These are phyloP conservation scores for Camelina sativa DNA, from an alignment of 345 rosid species.

Conservation along the genomic window DNA sequence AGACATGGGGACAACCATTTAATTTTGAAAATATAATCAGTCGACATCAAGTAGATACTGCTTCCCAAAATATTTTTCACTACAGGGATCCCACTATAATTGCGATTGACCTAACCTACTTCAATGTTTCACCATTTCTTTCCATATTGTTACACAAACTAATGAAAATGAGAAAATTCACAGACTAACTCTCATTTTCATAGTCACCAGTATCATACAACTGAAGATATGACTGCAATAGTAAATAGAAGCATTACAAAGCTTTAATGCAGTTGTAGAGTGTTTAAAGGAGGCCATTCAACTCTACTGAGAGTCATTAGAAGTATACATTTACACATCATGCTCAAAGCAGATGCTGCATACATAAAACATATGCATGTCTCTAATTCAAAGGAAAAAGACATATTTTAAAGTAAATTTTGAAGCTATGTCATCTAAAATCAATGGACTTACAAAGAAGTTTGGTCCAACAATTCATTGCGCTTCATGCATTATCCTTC, in stretches of 20 bases:
- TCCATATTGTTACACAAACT: slow-evolving; percentile 6
- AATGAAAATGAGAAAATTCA: slow-evolving; percentile 13
- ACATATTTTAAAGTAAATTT: slow-evolving; percentile 7
- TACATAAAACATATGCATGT: slow-evolving; percentile 19
- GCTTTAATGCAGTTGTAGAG: slow-evolving; percentile 17
- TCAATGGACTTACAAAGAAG: slow-evolving; percentile 31
- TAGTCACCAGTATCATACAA: slow-evolving; percentile 20
- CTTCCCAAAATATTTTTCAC: neutral
- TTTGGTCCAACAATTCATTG: slow-evolving; percentile 15
- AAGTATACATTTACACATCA: slow-evolving; percentile 23
- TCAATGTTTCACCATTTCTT: neutral
- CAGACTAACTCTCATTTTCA: slow-evolving; percentile 10
- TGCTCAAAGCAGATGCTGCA: slow-evolving; percentile 29
- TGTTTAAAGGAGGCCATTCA: slow-evolving; percentile 22
- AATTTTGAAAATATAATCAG: neutral
- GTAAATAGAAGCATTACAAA: slow-evolving; percentile 8
- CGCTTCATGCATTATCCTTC: slow-evolving; percentile 14
- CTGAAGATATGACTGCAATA: slow-evolving; percentile 4
- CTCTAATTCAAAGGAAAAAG: neutral
- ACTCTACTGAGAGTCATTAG: neutral
- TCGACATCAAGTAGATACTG: slow-evolving; percentile 14
- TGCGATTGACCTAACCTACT: slow-evolving; percentile 10
- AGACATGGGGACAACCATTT: slow-evolving; percentile 18
- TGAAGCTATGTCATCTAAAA: slow-evolving; percentile 5
- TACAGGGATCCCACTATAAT: slow-evolving; percentile 6